Base-by-base conservation (phyloP, 371 early-diverging fungal genomes). In the Mucor plumbeus region DNA sequence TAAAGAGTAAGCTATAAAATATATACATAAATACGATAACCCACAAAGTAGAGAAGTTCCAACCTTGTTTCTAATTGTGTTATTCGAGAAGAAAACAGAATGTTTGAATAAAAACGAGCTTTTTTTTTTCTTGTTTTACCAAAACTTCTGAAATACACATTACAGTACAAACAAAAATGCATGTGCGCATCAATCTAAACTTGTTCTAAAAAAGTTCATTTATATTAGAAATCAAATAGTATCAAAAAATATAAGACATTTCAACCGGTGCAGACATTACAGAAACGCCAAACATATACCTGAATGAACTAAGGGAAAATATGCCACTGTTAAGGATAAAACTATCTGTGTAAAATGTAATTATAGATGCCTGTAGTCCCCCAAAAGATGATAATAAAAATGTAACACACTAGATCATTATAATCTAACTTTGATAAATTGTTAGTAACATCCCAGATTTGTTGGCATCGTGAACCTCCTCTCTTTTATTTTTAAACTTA, bases 341-440 rank as follows among this genome's bases (percentile, higher is more conserved):
- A n/a, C n/a, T n/a, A n/a, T n/a, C n/a, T n/a, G n/a, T n/a, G n/a
- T 47, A 17, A 47, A 47, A 47, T 47, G 26, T 19, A 47, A 19
- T 19, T 17, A 47, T 47, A 47, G 19, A 47, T 47, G 47, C 10
- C 9, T 47, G 47, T 47, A 44, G 2, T 17, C 17, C 47, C 47
- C 47, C 47, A 7, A 47, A 47, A 47, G 5, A 17, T 17, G 19
- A 4, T 19, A 47, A 47, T 19, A 17, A 19, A 19, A 47, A 8
- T n/a, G 47, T 47, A 47, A 47, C 47, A 47, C 47, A 47, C 21
- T 47, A 47, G 47, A 19, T 17, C 47, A 47, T 19, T 47, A n/a
- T 19, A 47, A 17, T 47, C 47, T 17, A 47, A 47, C 8, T 44
- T 9, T 47, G 47, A n/a, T n/a, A n/a, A n/a, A n/a, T n/a, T n/a